These are phyloP conservation scores for Cinchona pubescens DNA, from an alignment of 257 asterid species.

Conservation along the genomic window DNA sequence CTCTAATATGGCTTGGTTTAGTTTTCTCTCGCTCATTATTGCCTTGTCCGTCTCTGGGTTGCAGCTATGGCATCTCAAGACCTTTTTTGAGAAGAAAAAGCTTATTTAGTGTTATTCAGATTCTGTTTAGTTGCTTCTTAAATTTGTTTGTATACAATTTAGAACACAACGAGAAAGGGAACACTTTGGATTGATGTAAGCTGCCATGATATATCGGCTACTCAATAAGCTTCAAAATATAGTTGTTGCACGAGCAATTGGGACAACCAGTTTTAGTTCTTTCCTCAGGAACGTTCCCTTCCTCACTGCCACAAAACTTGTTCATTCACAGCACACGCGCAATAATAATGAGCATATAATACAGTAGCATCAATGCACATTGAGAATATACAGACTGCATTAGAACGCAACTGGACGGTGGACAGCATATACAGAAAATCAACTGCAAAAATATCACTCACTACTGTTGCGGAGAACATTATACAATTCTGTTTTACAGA, in stretches of 20 bases:
- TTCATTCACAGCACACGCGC: background rate
- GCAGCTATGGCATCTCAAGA: slow-evolving; percentile 80
- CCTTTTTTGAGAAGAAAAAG: slow-evolving; percentile 85
- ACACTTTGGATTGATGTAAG: background rate
- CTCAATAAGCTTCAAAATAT: slow-evolving; percentile 2
- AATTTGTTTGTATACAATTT: slow-evolving; percentile 22
- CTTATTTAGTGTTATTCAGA: slow-evolving; percentile 41
- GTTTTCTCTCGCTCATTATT: slow-evolving; percentile 53
- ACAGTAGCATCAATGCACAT: background rate
- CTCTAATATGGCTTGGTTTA: slow-evolving; percentile 70
- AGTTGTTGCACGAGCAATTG: background rate
- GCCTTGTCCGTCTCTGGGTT: slow-evolving; percentile 64
- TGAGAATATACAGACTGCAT: background rate
- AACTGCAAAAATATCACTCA: background rate
- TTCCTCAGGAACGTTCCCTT: background rate
- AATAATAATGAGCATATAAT: background rate
- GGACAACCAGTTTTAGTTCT: background rate
- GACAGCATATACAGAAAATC: background rate
- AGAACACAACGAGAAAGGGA: background rate
- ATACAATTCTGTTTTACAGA: background rate
- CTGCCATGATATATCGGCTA: background rate
- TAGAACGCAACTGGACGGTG: background rate
- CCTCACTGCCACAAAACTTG: background rate
- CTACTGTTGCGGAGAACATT: background rate
- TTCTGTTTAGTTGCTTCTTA: background rate